Evolutionary conservation across 73 alveolate genomes (phyloP).

Genomic region (Paramecium sexaurelia): DNA sequence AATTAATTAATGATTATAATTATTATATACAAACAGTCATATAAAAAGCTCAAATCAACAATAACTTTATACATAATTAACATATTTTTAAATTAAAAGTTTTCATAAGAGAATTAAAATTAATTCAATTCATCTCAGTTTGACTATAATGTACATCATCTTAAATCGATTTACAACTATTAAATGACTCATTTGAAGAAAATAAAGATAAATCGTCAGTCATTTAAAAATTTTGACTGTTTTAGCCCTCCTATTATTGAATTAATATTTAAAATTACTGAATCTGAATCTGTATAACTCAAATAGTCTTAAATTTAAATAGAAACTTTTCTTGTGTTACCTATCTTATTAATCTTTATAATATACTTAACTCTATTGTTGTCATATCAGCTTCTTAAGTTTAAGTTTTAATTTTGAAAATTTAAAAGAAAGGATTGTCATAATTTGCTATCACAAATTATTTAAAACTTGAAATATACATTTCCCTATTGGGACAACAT

Average conservation of each 20-base stretch:
- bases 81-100: not conserved
- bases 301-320: not conserved
- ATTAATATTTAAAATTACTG: not conserved
- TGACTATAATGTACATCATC: not conserved
- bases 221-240: not conserved
- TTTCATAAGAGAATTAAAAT: not conserved
- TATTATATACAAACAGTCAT: too few species aligned
- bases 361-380: not conserved
- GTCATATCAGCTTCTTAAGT: not conserved
- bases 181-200: not conserved
- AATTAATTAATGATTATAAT: too few species aligned
- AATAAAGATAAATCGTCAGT: not conserved
- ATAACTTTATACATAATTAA: not conserved
- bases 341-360: not conserved
- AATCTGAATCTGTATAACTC: not conserved
- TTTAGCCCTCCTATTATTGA: not conserved
- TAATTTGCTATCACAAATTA: not conserved
- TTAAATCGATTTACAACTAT: not conserved
- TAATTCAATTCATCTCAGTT: not conserved
- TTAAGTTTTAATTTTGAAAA: not conserved
- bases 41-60: not conserved
- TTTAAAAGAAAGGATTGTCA: not conserved
- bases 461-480: not conserved
- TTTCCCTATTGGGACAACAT: not conserved
- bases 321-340: not conserved